Evolutionary conservation across 345 rosid genomes (phyloP).

Genomic region (Cochlearia excelsa): DNA sequence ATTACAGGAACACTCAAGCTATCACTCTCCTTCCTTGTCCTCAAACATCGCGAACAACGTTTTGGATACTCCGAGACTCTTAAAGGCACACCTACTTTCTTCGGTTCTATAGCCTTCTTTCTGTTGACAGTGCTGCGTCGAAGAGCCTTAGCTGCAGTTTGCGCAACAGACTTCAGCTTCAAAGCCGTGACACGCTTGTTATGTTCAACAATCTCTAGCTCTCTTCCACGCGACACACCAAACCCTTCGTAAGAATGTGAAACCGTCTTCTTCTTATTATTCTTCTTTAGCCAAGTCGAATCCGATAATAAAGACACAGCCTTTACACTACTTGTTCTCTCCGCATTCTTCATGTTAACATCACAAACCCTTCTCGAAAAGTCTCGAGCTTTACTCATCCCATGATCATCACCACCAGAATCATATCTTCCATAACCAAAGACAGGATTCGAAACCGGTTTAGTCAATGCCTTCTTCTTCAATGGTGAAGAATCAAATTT

Average conservation of each 20-base stretch:
- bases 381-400: conserved; percentile 1
- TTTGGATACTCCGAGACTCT: conserved; percentile 38
- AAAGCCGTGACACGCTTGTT: conserved; percentile 33
- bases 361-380: conserved; percentile 11
- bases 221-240: conserved; percentile 30
- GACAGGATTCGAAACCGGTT: conserved; percentile 21
- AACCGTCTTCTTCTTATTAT: conserved; percentile 28
- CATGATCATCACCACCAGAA: conserved; percentile 11
- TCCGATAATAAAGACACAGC: conserved; percentile 25
- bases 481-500: conserved; percentile 36
- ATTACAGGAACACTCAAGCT: conserved; percentile 27
- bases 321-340: conserved; percentile 17
- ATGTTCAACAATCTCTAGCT: conserved; percentile 36
- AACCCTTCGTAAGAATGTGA: conserved; percentile 31
- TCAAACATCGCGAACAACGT: conserved; percentile 32
- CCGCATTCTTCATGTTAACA: conserved; percentile 9
- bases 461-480: conserved; percentile 36
- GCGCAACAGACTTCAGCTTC: conserved; percentile 40
- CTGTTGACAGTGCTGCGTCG: conserved; percentile 25
- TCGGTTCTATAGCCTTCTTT: conserved; percentile 35
- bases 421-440: conserved; percentile 16
- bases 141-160: conserved; percentile 34
- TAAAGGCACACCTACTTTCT: conserved; percentile 30
- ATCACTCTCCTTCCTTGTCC: conserved; percentile 38
- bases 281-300: conserved; percentile 25